Evolutionary conservation across 352 stramenopile species (phyloP).

Genomic region (Lagenidium giganteum): DNA sequence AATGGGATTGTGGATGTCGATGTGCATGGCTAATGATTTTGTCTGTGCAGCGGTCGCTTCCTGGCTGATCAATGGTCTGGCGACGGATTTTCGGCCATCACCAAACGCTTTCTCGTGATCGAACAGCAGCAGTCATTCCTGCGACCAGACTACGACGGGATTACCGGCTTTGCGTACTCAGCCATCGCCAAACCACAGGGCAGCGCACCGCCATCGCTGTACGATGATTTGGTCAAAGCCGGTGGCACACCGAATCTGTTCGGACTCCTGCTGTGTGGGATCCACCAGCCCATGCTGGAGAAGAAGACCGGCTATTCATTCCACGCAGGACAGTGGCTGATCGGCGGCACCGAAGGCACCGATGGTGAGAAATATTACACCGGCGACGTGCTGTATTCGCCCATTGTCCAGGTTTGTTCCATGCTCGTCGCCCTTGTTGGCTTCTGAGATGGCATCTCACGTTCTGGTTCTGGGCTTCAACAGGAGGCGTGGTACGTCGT

Average conservation of each 20-base stretch:
- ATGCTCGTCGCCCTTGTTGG: not conserved
- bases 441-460: not conserved
- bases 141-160: slow-evolving; percentile 67
- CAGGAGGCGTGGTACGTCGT: slow-evolving; percentile 82
- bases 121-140: slow-evolving; percentile 74
- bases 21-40: slow-evolving; percentile 7
- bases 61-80: slow-evolving; percentile 69
- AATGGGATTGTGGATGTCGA: too few relatives aligned
- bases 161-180: slow-evolving; percentile 69
- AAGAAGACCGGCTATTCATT: slow-evolving; percentile 35
- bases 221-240: slow-evolving; percentile 40
- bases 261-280: slow-evolving; percentile 70
- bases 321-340: slow-evolving; percentile 54
- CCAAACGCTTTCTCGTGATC: slow-evolving; percentile 73
- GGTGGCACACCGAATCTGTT: slow-evolving; percentile 49
- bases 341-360: slow-evolving; percentile 55
- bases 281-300: slow-evolving; percentile 62
- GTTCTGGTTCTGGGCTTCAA: not conserved
- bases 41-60: slow-evolving; percentile 43
- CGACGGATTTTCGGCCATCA: slow-evolving; percentile 36
- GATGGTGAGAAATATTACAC: slow-evolving; percentile 54
- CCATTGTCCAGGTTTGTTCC: slow-evolving; percentile 46
- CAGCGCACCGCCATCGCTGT: slow-evolving; percentile 43
- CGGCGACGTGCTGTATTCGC: slow-evolving; percentile 73
- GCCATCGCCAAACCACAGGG: slow-evolving; percentile 36